These are phyloP conservation scores for Trypanosoma melophagium DNA, from an alignment of 208 protist species.

Conservation along the genomic window DNA sequence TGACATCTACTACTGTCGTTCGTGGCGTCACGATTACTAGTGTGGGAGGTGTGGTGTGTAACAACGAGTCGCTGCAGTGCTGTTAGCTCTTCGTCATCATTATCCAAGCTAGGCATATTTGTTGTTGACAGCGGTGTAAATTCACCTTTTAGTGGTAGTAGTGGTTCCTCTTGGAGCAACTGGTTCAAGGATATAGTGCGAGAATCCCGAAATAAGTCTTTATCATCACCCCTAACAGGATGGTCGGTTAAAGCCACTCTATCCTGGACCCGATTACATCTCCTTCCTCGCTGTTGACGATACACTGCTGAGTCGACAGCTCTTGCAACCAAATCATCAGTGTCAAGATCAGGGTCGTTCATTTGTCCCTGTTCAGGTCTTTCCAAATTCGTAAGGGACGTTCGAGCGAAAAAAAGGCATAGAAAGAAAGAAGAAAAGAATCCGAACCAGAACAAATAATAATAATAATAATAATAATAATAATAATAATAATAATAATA, in stretches of 20 bases:
- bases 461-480: too few species aligned
- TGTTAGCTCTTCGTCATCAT: conserved; percentile 4
- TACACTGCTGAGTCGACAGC: conserved; percentile 4
- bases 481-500: too few species aligned
- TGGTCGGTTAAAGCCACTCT: neutral
- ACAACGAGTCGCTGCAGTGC: conserved; percentile 18
- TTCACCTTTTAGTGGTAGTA: neutral
- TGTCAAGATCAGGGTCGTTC: neutral
- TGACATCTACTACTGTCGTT: neutral
- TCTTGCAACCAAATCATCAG: conserved; percentile 11
- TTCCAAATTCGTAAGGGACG: too few species aligned
- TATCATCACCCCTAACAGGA: neutral
- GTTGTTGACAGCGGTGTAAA: neutral
- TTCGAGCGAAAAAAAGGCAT: neutral
- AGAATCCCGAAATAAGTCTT: neutral
- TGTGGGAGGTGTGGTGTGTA: conserved; percentile 3
- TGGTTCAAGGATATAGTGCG: conserved; percentile 12
- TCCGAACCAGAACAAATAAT: too few species aligned
- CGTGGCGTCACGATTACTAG: neutral
- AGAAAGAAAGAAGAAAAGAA: neutral
- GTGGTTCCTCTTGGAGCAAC: neutral
- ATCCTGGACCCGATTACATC: neutral
- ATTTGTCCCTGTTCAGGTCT: neutral
- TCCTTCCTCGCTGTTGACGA: neutral
- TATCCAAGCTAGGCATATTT: neutral